Percentiles rank a stretch among this genome's conserved stretches.
Conservation (phyloP, 108 stramenopile genomes). For the Nitzschia sp. region DNA sequence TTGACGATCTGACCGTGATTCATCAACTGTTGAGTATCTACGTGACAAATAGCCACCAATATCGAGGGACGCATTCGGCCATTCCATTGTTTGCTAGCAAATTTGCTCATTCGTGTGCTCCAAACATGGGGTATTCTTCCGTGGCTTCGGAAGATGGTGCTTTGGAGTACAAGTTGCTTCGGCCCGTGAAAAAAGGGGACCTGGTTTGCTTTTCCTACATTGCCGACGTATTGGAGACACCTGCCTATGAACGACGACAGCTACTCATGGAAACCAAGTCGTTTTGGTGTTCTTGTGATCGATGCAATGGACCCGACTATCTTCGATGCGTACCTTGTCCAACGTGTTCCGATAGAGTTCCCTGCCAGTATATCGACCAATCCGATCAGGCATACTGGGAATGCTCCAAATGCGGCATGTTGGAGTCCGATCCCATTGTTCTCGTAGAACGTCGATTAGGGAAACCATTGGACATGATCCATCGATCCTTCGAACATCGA, state of each 20-base stretch:
- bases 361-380: conserved; percentile 18
- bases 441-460: conserved; percentile 2
- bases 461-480: conserved; percentile 12
- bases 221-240: conserved; percentile 30
- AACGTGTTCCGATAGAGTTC: neutral
- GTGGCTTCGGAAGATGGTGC: conserved; percentile 10
- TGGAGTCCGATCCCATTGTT: conserved; percentile 4
- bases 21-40: conserved; percentile 26
- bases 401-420: conserved; percentile 21
- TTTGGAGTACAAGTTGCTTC: conserved; percentile 22
- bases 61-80: conserved; percentile 9
- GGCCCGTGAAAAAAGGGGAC: conserved; percentile 18
- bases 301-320: conserved; percentile 33
- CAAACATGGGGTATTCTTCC: conserved; percentile 22
- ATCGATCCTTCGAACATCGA: conserved; percentile 1
- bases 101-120: conserved; percentile 29
- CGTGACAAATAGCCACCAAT: conserved; percentile 34
- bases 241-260: conserved; percentile 27
- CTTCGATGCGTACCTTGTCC: conserved; percentile 28
- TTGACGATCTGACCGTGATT: conserved; percentile 23
- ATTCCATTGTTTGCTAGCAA: conserved; percentile 27
- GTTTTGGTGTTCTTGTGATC: conserved; percentile 23
- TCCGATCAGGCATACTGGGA: conserved; percentile 17
- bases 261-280: conserved; percentile 22
- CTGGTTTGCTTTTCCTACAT: conserved; percentile 22